Evolutionary conservation across 2,329 filamentous ascomycete species (phyloP).

Genomic region (Exophiala mesophila): DNA sequence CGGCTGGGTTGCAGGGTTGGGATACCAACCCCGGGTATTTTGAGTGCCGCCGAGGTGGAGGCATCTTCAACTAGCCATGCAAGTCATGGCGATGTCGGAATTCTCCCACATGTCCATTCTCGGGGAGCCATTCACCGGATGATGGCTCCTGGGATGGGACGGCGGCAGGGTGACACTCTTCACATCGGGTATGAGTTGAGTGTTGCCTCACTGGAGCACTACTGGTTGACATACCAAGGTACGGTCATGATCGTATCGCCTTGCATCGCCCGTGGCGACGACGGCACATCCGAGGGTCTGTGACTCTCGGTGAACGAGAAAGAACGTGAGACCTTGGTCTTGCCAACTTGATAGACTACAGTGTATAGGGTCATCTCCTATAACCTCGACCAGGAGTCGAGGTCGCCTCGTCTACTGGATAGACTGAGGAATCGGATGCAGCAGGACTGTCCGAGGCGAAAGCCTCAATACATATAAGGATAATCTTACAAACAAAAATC

Average conservation of each 20-base stretch:
- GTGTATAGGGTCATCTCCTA: slow-evolving; percentile 53
- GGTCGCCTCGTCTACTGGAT: slow-evolving; percentile 35
- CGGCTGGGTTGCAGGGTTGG: slow-evolving; percentile 41
- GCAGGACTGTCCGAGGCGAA: slow-evolving; percentile 28
- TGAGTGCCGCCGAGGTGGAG: slow-evolving; percentile 31
- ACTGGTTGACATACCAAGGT: slow-evolving; percentile 7
- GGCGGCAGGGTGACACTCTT: slow-evolving; percentile 27
- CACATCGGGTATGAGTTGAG: slow-evolving; percentile 35
- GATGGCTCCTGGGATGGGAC: slow-evolving; percentile 28
- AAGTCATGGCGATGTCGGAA: slow-evolving; percentile 13
- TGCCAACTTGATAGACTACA: slow-evolving; percentile 14
- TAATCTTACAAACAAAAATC: slow-evolving; percentile 33
- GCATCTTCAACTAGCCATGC: slow-evolving; percentile 10
- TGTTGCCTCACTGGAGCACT: slow-evolving; percentile 23
- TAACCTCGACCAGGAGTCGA: slow-evolving; percentile 44
- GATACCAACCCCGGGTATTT: slow-evolving; percentile 33
- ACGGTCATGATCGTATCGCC: slow-evolving; percentile 11
- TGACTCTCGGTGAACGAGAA: slow-evolving; percentile 27
- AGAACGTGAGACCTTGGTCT: not conserved
- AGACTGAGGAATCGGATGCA: slow-evolving; percentile 47
- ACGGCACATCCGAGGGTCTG: slow-evolving; percentile 33
- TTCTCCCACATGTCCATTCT: slow-evolving; percentile 8
- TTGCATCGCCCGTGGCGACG: slow-evolving; percentile 29
- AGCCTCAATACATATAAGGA: slow-evolving; percentile 36
- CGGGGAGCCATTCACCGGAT: slow-evolving; percentile 31